These are phyloP conservation scores for Eutypa lata DNA, from an alignment of 2,329 filamentous ascomycete species.

Conservation along the genomic window DNA sequence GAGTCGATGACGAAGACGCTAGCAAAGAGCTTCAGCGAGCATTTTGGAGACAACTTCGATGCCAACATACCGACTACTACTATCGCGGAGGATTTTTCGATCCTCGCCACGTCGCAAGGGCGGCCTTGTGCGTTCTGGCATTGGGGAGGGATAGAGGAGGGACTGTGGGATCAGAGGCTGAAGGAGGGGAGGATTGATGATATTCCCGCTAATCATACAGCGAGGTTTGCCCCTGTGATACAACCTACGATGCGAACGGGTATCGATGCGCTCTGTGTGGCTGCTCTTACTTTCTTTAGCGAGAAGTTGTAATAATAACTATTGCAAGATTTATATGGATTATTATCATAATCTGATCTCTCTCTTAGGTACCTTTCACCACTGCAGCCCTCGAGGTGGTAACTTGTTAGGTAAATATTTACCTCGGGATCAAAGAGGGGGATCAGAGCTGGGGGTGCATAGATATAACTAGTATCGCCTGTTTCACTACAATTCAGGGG, in stretches of 20 bases:
- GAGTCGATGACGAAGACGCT: slow-evolving; percentile 37
- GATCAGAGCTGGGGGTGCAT: no score
- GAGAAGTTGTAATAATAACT: no score
- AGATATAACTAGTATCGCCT: no score
- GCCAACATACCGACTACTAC: slow-evolving; percentile 37
- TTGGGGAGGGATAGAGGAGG: slow-evolving; percentile 2
- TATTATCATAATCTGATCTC: no score
- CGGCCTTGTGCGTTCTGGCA: slow-evolving; percentile 6
- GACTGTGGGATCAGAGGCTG: slow-evolving; percentile 6
- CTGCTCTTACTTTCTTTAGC: slow-evolving; percentile 7
- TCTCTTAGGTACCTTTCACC: no score
- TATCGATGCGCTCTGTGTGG: slow-evolving; percentile 7
- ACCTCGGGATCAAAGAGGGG: no score
- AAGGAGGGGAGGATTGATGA: slow-evolving; percentile 5
- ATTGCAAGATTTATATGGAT: no score
- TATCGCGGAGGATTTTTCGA: slow-evolving; percentile 54
- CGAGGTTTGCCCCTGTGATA: slow-evolving; percentile 13
- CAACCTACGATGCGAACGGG: slow-evolving; percentile 13
- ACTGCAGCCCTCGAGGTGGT: no score
- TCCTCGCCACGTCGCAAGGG: slow-evolving; percentile 14
- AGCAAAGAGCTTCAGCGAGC: slow-evolving; percentile 38
- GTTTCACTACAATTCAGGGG: no score
- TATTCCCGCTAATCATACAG: slow-evolving; percentile 13
- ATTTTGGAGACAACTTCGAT: slow-evolving; percentile 40
- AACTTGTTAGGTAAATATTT: no score